Base-by-base conservation (phyloP, 345 rosid genomes). In the Crucihimalaya himalaica region DNA sequence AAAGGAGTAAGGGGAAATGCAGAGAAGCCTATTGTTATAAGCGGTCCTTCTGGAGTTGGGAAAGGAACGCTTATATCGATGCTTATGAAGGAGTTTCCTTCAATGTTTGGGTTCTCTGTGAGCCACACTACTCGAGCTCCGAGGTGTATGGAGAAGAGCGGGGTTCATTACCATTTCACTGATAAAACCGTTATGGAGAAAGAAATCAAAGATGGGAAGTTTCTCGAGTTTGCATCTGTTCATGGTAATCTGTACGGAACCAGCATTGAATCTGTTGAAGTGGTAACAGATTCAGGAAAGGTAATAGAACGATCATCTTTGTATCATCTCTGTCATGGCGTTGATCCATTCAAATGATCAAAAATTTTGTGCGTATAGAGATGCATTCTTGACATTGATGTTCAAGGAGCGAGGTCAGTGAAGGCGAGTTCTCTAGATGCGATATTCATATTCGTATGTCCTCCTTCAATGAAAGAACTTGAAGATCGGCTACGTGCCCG, bases 351-450 rank as follows among this genome's bases (percentile, higher is more conserved):
- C 13, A 55, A 48, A 0, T 56, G 39, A 47, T 39, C 61, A n/a
- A n/a, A n/a, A 28, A 2, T 6, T 59, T 68, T 16, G 79, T 75
- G 73, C 39, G 39, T 83, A 27, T 50, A 95, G 99, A 83, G 93
- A 79, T 95, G 99, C 82, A 95, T 95, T 72, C 97, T 95, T 73
- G 99, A 95, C 78, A 95, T 95, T 50, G 99, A 95, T 76, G 99
- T 95, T 70, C 99, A 95, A 87, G 99, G 97, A 48, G 97, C 97
- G 13, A 83, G 81, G 68, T 86, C 93, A 0, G 96, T 95, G 68
- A 86, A 73, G 68, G 83, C 86, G 34, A 88, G 94, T 63, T 76
- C 92, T 64, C 82, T 95, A 48, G 97, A 90, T 66, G 97, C 99
- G 19, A 68, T 86, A 72, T 92, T 88, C 51, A 81, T 92, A 77